Conservation (phyloP, 495 filamentous ascomycete genomes). For the Annulohypoxylon moriforme region DNA sequence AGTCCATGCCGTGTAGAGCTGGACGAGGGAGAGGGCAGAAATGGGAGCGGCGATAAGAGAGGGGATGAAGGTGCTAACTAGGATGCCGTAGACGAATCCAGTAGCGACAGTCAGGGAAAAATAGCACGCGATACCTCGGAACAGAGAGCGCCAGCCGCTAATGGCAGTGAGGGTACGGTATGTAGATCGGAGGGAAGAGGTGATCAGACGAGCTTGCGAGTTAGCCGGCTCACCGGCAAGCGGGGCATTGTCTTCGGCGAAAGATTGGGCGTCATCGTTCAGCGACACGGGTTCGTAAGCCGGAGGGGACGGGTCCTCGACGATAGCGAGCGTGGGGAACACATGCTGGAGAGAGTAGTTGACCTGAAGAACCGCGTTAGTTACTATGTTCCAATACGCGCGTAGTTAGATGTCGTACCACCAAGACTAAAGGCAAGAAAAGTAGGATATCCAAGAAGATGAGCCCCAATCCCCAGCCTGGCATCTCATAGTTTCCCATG, state of each 20-base stretch:
- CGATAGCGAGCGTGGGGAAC: conserved; percentile 59
- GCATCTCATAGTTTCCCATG: conserved; percentile 45
- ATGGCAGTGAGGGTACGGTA: conserved; percentile 51
- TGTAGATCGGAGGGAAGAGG: conserved; percentile 57
- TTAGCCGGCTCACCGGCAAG: conserved; percentile 38
- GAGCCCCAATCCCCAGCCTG: conserved; percentile 47
- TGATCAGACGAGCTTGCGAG: conserved; percentile 50
- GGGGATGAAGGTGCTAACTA: conserved; percentile 39
- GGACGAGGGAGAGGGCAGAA: conserved; percentile 50
- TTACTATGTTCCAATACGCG: not conserved
- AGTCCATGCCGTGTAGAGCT: conserved; percentile 56
- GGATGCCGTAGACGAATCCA: conserved; percentile 31
- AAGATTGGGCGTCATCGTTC: conserved; percentile 49
- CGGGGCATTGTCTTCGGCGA: conserved; percentile 44
- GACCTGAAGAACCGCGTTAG: conserved; percentile 47
- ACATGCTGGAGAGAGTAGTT: conserved; percentile 55
- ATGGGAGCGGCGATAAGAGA: conserved; percentile 51
- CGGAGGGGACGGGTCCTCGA: conserved; percentile 63
- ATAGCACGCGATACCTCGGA: conserved; percentile 55
- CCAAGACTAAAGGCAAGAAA: conserved; percentile 53
- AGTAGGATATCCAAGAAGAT: conserved; percentile 49
- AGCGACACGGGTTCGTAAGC: conserved; percentile 57
- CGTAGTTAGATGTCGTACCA: conserved; percentile 41
- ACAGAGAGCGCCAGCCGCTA: conserved; percentile 53
- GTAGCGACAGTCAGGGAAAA: conserved; percentile 31